Conservation (phyloP, 176 grass and related monocot species). For the Saccharum officinarum region DNA sequence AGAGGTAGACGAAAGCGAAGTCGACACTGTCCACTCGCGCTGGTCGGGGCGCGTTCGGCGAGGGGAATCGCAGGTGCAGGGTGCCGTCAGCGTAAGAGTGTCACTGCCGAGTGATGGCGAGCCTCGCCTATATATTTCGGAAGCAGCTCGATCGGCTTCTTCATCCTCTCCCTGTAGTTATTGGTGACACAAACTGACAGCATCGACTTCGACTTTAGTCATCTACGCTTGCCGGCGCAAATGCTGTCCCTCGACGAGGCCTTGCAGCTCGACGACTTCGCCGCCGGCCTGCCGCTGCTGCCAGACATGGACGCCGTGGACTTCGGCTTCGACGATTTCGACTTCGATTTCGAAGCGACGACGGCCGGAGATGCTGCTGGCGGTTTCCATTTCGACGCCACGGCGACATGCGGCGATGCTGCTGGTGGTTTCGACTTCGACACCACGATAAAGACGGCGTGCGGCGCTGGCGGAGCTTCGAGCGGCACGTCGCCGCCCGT, state of each 20-base stretch:
- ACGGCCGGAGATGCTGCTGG: neutral
- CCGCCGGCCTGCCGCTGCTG: neutral
- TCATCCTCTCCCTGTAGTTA: neutral
- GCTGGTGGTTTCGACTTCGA: neutral
- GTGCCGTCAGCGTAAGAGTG: neutral
- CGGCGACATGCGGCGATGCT: neutral
- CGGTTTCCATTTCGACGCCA: neutral
- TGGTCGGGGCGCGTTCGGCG: neutral
- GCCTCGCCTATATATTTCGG: neutral
- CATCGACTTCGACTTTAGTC: neutral
- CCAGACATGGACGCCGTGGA: neutral
- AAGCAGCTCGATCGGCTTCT: neutral
- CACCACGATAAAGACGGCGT: neutral
- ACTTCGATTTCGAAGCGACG: neutral
- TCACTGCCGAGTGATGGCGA: neutral
- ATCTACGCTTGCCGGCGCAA: neutral
- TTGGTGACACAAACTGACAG: neutral
- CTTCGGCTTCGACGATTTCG: neutral
- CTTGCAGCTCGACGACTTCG: constrained; percentile 27
- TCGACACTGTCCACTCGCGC: neutral
- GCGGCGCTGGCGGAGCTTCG: neutral
- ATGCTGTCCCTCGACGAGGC: constrained; percentile 43
- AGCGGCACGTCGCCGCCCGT: neutral
- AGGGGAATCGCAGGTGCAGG: neutral
- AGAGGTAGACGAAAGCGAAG: neutral